phyloP scores from a whole-genome alignment of 192 early-diverging fungal species.

The Pilobolus umbonatus region DNA sequence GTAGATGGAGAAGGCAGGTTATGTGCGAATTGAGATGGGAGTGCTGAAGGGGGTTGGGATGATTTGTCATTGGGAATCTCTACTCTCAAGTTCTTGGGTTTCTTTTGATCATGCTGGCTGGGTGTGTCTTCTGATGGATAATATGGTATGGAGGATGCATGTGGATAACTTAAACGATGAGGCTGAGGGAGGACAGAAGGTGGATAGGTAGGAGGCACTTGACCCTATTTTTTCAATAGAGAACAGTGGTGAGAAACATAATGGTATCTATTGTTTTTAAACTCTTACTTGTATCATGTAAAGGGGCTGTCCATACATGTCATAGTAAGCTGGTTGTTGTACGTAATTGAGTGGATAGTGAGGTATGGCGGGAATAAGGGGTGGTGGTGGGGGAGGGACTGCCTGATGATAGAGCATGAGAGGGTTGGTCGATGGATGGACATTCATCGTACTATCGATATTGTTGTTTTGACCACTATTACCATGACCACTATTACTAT shows the following conservation, averaged over 20 bases:
- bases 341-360: too few species aligned
- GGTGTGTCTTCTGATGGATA: background rate
- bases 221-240: background rate
- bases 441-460: background rate
- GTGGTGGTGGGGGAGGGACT: background rate
- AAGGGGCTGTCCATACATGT: constrained; percentile 14
- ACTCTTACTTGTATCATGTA: too few species aligned
- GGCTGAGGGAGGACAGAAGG: background rate
- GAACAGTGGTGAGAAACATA: background rate
- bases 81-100: background rate
- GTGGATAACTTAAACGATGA: background rate
- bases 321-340: constrained; percentile 10
- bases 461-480: background rate
- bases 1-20: constrained; percentile 73
- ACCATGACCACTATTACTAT: too few species aligned
- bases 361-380: background rate
- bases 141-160: background rate
- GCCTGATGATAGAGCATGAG: too few species aligned
- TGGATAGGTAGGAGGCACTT: background rate
- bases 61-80: constrained; percentile 17
- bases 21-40: constrained; percentile 61
- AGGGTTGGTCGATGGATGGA: background rate
- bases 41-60: constrained; percentile 52
- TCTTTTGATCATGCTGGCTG: too few species aligned
- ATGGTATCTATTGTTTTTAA: too few species aligned